phyloP scores from a whole-genome alignment of 495 filamentous ascomycete species.

The Lichenothelia convexa region DNA sequence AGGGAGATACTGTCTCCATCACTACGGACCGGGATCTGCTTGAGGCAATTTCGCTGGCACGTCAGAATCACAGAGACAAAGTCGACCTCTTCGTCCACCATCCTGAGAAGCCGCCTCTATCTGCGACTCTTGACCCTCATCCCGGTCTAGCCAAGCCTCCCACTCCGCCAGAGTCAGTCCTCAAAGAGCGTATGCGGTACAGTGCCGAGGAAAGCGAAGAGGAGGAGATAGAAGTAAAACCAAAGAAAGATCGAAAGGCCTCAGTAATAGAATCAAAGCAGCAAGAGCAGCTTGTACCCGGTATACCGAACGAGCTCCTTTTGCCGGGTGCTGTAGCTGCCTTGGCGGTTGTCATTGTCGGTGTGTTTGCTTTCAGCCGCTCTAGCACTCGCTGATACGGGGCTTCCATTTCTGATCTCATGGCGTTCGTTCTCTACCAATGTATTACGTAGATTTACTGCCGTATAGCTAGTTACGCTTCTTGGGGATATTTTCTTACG shows the following conservation, averaged over 20 bases:
- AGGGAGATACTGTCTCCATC: slow-evolving; percentile 93
- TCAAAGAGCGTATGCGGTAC: slow-evolving; percentile 39
- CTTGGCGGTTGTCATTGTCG: slow-evolving; percentile 80
- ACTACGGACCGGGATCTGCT: slow-evolving; percentile 87
- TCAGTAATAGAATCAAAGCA: slow-evolving; percentile 22
- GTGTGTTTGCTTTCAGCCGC: slow-evolving; percentile 80
- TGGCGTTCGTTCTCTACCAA: too few relatives aligned
- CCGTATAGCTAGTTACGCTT: too few relatives aligned
- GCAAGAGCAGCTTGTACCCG: slow-evolving; percentile 66
- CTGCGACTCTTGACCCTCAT: slow-evolving; percentile 47
- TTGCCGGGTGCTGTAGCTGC: slow-evolving; percentile 91
- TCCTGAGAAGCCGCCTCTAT: slow-evolving; percentile 63
- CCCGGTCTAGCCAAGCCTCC: slow-evolving; percentile 36
- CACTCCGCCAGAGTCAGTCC: slow-evolving; percentile 35
- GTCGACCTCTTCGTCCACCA: slow-evolving; percentile 96
- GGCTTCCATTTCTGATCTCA: too few relatives aligned
- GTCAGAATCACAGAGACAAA: slow-evolving; percentile 62
- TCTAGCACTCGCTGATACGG: slow-evolving; percentile 17
- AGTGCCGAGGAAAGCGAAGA: slow-evolving; percentile 36
- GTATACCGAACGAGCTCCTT: slow-evolving; percentile 85
- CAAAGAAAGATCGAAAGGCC: slow-evolving; percentile 20
- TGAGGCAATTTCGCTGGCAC: slow-evolving; percentile 73
- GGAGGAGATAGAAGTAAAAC: slow-evolving; percentile 35
- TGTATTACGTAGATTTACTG: too few relatives aligned
- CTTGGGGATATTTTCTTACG: too few relatives aligned